These are phyloP conservation scores for Somion occarium DNA, from an alignment of 1,284 basidiomycete species.

Conservation along the genomic window DNA sequence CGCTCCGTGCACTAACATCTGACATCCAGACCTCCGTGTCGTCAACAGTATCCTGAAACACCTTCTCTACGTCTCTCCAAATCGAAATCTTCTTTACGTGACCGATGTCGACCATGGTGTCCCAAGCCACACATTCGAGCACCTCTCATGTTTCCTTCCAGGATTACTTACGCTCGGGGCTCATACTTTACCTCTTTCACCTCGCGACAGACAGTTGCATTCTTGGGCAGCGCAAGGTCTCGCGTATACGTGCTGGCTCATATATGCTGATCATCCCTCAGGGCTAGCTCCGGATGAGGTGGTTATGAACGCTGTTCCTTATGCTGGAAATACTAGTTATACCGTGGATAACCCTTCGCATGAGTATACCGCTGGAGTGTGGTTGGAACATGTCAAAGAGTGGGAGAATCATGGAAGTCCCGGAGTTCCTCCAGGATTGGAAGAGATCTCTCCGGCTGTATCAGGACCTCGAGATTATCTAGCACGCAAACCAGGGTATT, in stretches of 20 bases:
- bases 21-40: slow-evolving; percentile 49
- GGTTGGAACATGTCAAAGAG: slow-evolving; percentile 47
- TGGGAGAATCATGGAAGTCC: slow-evolving; percentile 43
- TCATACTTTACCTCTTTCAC: slow-evolving; percentile 48
- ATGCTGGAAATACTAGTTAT: not conserved
- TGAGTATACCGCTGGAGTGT: slow-evolving; percentile 26
- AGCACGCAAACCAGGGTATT: slow-evolving; percentile 38
- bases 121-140: slow-evolving; percentile 52
- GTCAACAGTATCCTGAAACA: slow-evolving; percentile 59
- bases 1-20: not conserved
- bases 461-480: slow-evolving; percentile 32
- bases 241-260: slow-evolving; percentile 60
- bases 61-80: slow-evolving; percentile 62
- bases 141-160: slow-evolving; percentile 76
- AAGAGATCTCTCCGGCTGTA: slow-evolving; percentile 29
- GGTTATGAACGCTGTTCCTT: slow-evolving; percentile 13
- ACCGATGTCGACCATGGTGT: slow-evolving; percentile 21
- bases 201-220: slow-evolving; percentile 40
- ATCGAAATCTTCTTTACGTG: slow-evolving; percentile 57
- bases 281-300: slow-evolving; percentile 63
- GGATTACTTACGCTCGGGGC: slow-evolving; percentile 73
- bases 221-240: slow-evolving; percentile 66
- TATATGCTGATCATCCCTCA: slow-evolving; percentile 57
- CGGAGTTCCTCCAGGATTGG: slow-evolving; percentile 50
- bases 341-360: slow-evolving; percentile 27